These are phyloP conservation scores for Fonsecaea pugnacius DNA, from an alignment of 2,329 filamentous ascomycete genomes.

Conservation along the genomic window DNA sequence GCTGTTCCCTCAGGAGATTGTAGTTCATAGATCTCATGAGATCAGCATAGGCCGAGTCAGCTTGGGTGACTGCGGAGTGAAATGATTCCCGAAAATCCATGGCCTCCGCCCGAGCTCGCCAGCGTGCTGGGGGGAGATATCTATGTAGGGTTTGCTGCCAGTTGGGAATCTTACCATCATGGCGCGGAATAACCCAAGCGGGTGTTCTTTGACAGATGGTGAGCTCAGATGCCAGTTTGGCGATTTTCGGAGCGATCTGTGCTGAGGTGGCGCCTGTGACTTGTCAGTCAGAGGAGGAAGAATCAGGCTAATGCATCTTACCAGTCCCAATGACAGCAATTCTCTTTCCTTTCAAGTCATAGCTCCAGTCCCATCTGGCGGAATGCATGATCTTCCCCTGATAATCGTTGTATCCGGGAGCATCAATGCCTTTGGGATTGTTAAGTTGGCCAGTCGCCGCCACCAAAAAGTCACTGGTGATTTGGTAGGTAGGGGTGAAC, in stretches of 20 bases:
- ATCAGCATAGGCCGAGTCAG: slow-evolving; percentile 47
- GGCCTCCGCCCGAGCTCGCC: slow-evolving; percentile 54
- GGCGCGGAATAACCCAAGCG: slow-evolving; percentile 62
- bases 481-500: slow-evolving; percentile 58
- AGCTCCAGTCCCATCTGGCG: slow-evolving; percentile 54
- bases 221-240: slow-evolving; percentile 54
- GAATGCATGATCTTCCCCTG: slow-evolving; percentile 41
- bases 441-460: slow-evolving; percentile 65
- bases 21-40: slow-evolving; percentile 46
- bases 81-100: slow-evolving; percentile 48
- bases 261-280: slow-evolving; percentile 58
- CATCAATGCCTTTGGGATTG: slow-evolving; percentile 48
- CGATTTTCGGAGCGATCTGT: slow-evolving; percentile 62
- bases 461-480: slow-evolving; percentile 61
- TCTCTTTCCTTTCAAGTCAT: slow-evolving; percentile 57
- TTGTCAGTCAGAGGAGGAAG: slow-evolving; percentile 7
- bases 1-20: slow-evolving; percentile 50
- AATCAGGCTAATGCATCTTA: slow-evolving; percentile 30
- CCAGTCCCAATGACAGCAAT: slow-evolving; percentile 64
- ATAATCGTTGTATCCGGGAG: slow-evolving; percentile 37
- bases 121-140: slow-evolving; percentile 57
- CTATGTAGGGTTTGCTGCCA: slow-evolving; percentile 50
- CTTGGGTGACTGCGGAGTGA: slow-evolving; percentile 49
- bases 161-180: slow-evolving; percentile 53
- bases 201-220: slow-evolving; percentile 63